These are phyloP conservation scores for Alternaria gansuensis DNA, from an alignment of 2,329 filamentous ascomycete genomes.

Conservation along the genomic window DNA sequence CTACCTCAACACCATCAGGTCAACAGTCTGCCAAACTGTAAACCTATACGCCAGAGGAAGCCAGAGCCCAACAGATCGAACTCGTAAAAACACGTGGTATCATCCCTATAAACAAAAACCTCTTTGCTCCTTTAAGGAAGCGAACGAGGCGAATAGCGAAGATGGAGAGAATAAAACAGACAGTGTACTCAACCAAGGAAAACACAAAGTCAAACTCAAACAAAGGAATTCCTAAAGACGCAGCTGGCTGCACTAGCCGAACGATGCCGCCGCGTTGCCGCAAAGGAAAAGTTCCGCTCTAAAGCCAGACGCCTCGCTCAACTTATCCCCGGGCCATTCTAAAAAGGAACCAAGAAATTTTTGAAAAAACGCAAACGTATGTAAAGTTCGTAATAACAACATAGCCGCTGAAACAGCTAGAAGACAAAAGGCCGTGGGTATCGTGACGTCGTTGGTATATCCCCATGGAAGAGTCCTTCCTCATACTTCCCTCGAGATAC, in stretches of 20 bases:
- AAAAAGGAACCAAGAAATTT: slow-evolving; percentile 35
- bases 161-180: slow-evolving; percentile 17
- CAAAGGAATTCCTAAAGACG: slow-evolving; percentile 19
- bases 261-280: slow-evolving; percentile 20
- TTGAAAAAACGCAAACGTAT: slow-evolving; percentile 39
- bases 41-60: slow-evolving; percentile 39
- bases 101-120: slow-evolving; percentile 35
- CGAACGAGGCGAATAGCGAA: slow-evolving; percentile 23
- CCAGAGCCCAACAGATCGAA: slow-evolving; percentile 31
- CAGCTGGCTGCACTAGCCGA: slow-evolving; percentile 14
- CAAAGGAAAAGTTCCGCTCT: slow-evolving; percentile 10
- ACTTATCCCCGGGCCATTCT: slow-evolving; percentile 36
- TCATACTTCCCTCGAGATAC: slow-evolving; percentile 30
- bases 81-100: slow-evolving; percentile 42
- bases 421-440: slow-evolving; percentile 47
- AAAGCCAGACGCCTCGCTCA: slow-evolving; percentile 18
- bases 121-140: slow-evolving; percentile 21
- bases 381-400: slow-evolving; percentile 40
- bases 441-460: slow-evolving; percentile 46
- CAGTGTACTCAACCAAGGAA: slow-evolving; percentile 14
- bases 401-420: slow-evolving; percentile 31
- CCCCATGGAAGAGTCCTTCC: slow-evolving; percentile 23
- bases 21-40: slow-evolving; percentile 25
- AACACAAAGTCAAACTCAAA: slow-evolving; percentile 17
- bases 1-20: slow-evolving; percentile 28